Evolutionary conservation across 176 grass and related monocot genomes (phyloP).

Genomic region (Tillandsia fasciculata): DNA sequence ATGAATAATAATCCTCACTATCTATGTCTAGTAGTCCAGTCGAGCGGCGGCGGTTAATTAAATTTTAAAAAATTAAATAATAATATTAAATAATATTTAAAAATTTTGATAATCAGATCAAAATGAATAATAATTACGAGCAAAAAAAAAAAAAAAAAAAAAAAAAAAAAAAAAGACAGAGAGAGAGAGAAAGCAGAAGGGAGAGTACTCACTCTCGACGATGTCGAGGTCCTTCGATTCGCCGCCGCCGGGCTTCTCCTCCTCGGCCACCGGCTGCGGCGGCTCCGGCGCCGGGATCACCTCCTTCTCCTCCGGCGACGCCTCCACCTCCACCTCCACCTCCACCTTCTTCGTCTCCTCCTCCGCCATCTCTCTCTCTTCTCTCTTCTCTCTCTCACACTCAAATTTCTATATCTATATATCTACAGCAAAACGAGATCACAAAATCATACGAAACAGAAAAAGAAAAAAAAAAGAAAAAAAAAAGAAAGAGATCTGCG

Average conservation of each 20-base stretch:
- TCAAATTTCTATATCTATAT: too few relatives aligned
- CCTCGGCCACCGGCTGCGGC: constrained; percentile 14
- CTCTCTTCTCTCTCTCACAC: constrained; percentile 10
- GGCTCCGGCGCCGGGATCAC: constrained; percentile 36
- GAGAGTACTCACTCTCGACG: constrained; percentile 54
- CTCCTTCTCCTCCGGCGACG: constrained; percentile 70
- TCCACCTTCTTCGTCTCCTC: not conserved
- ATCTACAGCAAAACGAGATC: constrained; percentile 1
- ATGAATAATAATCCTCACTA: too few relatives aligned
- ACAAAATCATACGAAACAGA: too few relatives aligned
- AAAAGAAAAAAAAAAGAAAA: too few relatives aligned
- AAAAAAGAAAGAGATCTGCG: too few relatives aligned
- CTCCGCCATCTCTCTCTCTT: constrained; percentile 39
- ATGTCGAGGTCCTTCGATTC: constrained; percentile 58
- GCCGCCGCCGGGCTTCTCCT: constrained; percentile 33
- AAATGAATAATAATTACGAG: not conserved
- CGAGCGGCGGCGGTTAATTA: too few relatives aligned
- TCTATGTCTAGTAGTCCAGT: too few relatives aligned
- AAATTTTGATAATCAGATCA: not conserved
- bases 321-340: not conserved
- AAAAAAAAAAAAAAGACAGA: not conserved
- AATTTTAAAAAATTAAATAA: not conserved
- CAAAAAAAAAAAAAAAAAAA: not conserved
- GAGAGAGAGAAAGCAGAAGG: constrained; percentile 3
- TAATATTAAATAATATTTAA: not conserved